Base-by-base conservation (phyloP, 306 rosid species). In the Dalbergia cultrata region DNA sequence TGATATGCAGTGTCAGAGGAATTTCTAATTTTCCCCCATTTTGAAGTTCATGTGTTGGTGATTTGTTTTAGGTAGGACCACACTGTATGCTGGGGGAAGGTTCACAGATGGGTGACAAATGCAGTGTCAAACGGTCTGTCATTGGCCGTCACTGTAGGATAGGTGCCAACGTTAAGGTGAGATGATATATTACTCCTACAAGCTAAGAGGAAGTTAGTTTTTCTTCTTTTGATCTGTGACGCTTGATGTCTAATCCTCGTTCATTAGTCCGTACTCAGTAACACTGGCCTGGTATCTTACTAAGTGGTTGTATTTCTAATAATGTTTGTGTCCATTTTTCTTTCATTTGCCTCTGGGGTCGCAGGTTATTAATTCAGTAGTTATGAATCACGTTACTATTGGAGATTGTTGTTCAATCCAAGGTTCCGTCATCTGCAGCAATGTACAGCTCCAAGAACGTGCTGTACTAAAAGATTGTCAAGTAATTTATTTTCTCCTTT, bases 61-160 rank as follows among this genome's bases (percentile, higher is more conserved):
- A 67, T 78, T 79, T 80, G 62, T 85, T 89, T 85, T 88, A 95
- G 99, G 94, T 95, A n/a, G 99, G 98, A 79, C 98, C 99, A 61
- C 97, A 93, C 79, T 95, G 99, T 86, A 88, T 95, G 98, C 81
- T 95, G n/a, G 99, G 98, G 68, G 97, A 93, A 95, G 99, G 97
- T 76, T 92, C 98, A 16, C 96, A 92, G 73, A 88, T 95, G 99
- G 92, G 98, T 53, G 99, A 93, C 84, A 95, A 95, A 82, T 95
- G 99, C 88, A 95, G 99, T 34, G 98, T 93, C 17, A 95, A 95
- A 78, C 87, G 99, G 54, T 95, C 99, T 76, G 97, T 93, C 81
- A 93, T 95, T 88, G 99, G 99, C 35, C 97, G 94, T 82, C 98
- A 95, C 87, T 95, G 99, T 86, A 89, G 98, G 85, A 95, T 95